Percentiles rank a stretch among this genome's conserved stretches.
These are phyloP conservation scores for Taxillus chinensis DNA, from an alignment of 164 flowering plant species.

Conservation along the genomic window DNA sequence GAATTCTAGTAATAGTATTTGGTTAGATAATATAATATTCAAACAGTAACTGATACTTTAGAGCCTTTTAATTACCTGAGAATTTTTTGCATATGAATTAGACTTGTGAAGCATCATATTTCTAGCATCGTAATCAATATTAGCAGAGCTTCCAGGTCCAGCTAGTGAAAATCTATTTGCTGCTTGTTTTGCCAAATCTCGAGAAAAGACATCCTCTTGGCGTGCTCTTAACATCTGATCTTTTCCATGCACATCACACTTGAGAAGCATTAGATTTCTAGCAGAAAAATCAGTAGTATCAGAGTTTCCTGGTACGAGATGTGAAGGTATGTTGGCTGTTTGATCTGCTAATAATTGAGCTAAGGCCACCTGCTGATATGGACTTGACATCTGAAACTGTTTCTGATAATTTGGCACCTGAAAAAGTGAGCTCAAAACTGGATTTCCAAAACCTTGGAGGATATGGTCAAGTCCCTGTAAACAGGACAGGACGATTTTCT, in stretches of 20 bases:
- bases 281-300: no score
- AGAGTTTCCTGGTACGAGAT: neutral
- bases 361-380: neutral
- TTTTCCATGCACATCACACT: no score
- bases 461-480: constrained; percentile 2
- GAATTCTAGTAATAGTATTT: neutral
- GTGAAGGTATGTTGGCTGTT: neutral
- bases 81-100: constrained; percentile 3
- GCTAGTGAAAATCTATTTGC: neutral
- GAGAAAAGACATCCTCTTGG: neutral
- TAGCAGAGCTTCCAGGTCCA: neutral
- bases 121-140: neutral
- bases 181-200: neutral
- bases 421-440: neutral
- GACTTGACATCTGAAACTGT: constrained; percentile 2
- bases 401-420: constrained; percentile 6
- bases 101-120: neutral
- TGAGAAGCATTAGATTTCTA: no score
- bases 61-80: neutral
- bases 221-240: constrained; percentile 1
- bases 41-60: neutral
- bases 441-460: neutral
- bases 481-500: neutral
- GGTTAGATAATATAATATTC: neutral
- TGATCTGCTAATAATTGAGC: constrained; percentile 1